phyloP scores from a whole-genome alignment of 83 land plant genomes.

The Larix sibirica region DNA sequence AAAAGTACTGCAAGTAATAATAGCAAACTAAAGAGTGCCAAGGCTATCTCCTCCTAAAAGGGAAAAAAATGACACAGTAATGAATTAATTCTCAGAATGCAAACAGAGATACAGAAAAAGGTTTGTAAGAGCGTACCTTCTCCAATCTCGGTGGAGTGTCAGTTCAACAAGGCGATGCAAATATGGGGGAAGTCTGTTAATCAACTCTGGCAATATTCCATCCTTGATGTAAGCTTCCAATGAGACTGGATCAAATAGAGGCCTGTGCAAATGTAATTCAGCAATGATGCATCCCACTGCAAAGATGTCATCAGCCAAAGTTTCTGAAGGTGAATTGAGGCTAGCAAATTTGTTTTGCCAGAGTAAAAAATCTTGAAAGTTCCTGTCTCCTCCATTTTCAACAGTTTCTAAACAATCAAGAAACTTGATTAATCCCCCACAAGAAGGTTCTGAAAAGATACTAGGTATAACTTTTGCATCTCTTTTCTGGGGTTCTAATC shows the following conservation, averaged over 20 bases:
- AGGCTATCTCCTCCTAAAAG: no score
- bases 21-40: no score
- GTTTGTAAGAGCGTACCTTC: slow-evolving; percentile 38
- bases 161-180: slow-evolving; percentile 63
- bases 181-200: slow-evolving; percentile 66
- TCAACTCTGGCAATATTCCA: slow-evolving; percentile 50
- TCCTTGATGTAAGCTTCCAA: slow-evolving; percentile 37
- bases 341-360: slow-evolving; percentile 55
- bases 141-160: slow-evolving; percentile 62
- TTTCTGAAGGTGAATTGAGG: slow-evolving; percentile 24
- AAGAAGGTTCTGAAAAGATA: slow-evolving; percentile 8
- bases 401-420: slow-evolving; percentile 45
- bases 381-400: slow-evolving; percentile 39
- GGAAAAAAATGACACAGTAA: no score
- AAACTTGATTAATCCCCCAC: slow-evolving; percentile 26
- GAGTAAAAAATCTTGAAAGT: slow-evolving; percentile 62
- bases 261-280: slow-evolving; percentile 78
- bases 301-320: slow-evolving; percentile 67
- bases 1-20: no score
- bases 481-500: background rate
- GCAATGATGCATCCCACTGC: slow-evolving; percentile 82
- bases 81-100: background rate
- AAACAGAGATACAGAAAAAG: background rate
- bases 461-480: background rate
- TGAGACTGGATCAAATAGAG: slow-evolving; percentile 79